Evolutionary conservation across 768 basidiomycete genomes (phyloP), one percentile per base, ranked within the genome.

Genomic region (Tricholoma furcatifolium): DNA sequence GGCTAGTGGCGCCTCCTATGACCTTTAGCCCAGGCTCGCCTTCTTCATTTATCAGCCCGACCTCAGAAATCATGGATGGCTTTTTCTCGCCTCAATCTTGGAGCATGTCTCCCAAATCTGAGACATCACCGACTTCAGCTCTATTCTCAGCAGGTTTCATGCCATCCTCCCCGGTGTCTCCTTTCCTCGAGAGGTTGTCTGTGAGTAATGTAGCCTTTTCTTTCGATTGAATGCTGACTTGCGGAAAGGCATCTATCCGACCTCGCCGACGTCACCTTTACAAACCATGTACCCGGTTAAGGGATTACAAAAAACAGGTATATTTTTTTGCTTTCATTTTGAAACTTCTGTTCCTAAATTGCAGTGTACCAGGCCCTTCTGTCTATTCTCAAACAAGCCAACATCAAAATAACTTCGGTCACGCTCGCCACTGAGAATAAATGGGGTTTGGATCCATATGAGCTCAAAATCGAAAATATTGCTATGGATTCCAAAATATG

Each of bases 351-450:
- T 11, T 14, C n/a, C n/a, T n/a, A n/a, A n/a, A n/a, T n/a, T n/a
- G n/a, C n/a, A n/a, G n/a, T n/a, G n/a, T n/a, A 47, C 12, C 44
- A 85, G 83, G 73, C 79, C 4, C 63, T 67, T 39, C 56, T 83
- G 14, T 76, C 77, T 4, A 71, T 78, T 34, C 61, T 88, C 23
- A 72, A 75, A 15, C 63, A 63, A 41, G 65, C 76, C 21, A 63
- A 68, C 30, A 56, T 87, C 44, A 71, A 70, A 40, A 62, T 87
- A 18, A 66, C 76, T 36, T 75, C 77, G 18, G 65, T 86, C 6
- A 76, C 73, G 11, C 54, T 83, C 39, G 76, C 73, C 36, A 68
- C 72, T 50, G 65, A 66, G 50, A 60, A 72, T 38, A 65, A 64
- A 39, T 55, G 59, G 41, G 61, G 66, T 9, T 53, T 66, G 18